Evolutionary conservation across 441 rosid species (phyloP), one percentile per base, ranked within the genome.

Genomic region (Populus hybrid): DNA sequence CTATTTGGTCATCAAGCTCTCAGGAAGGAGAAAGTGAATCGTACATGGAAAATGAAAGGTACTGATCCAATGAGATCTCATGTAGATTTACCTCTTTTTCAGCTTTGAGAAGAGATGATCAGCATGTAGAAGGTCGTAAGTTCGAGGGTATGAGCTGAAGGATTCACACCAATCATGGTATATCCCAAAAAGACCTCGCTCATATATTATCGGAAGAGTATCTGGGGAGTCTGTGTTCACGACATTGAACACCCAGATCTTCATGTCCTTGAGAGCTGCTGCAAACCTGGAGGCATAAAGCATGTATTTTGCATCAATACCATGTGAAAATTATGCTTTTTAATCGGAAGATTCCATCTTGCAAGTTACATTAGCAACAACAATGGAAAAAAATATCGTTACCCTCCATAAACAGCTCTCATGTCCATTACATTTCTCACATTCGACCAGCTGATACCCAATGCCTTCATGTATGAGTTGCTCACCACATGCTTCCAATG

Each of bases 101-200:
- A 96, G 88, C 88, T 77, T 86, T 20, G 99, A 93, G 89, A 96
- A 92, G 73, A 94, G 98, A 84, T 96, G 96, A 85, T 94, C 98
- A 5, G 98, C 98, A 21, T 96, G 99, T 42, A 94, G 86, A 64
- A 96, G 98, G 78, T 96, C 99, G 23, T 94, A 93, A 5, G 89
- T 86, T 70, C 97, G 84, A 4, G 98, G 98, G 79, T 94, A 94
- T 20, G 98, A 90, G 84, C 91, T 92, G 82, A 93, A 96, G 63
- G 99, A 94, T 78, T 94, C 98, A 46, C 98, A 93, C 99, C 96
- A 96, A 24, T 94, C 97, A 78, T 94, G 99, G 80, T 96, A 94
- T 57, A 96, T 92, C n/a, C 98, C 98, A 5, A 96, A 90, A 30
- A 92, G 81, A 24, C 99, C 99, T 23, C 99, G 85, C 78, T 96